A percentile compares a stretch with the other conserved stretches of the same genome.
These are phyloP conservation scores for Botryotinia globosa DNA, from an alignment of 2,329 filamentous ascomycete species.

Conservation along the genomic window DNA sequence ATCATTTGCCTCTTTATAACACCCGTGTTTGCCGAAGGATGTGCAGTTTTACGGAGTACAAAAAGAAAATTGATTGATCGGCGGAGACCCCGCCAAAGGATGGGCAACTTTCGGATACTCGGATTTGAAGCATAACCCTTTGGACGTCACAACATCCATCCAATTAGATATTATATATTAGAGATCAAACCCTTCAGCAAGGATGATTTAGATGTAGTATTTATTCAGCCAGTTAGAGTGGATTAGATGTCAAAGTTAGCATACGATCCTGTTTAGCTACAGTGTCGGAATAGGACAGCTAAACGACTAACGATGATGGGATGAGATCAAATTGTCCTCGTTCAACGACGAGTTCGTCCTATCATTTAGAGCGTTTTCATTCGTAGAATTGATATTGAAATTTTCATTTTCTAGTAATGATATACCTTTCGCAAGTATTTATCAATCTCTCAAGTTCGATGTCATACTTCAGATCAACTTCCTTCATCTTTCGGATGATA, in stretches of 20 bases:
- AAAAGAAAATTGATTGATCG: not conserved
- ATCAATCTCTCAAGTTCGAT: not conserved
- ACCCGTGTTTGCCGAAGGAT: slow-evolving; percentile 13
- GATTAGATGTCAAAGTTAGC: slow-evolving; percentile 2
- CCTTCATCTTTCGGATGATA: not conserved
- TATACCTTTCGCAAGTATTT: not conserved
- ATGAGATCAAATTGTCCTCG: not conserved
- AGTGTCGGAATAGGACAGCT: not conserved
- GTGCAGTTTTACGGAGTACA: not conserved
- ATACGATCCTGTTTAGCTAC: not conserved
- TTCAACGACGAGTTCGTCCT: not conserved
- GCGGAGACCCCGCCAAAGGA: not conserved
- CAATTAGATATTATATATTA: not conserved
- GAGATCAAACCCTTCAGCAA: not conserved
- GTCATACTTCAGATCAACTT: not conserved
- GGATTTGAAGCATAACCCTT: not conserved
- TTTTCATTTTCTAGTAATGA: not conserved
- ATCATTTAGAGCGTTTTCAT: not conserved
- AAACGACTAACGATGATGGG: not conserved
- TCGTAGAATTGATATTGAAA: not conserved
- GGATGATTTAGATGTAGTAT: not conserved
- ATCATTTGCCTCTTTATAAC: not conserved
- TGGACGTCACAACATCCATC: too few relatives aligned
- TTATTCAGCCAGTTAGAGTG: not conserved
- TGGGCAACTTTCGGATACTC: not conserved